A percentile compares a stretch with the other conserved stretches of the same genome.
phyloP scores from a whole-genome alignment of 78 protist species.

The Polysphondylium violaceum region DNA sequence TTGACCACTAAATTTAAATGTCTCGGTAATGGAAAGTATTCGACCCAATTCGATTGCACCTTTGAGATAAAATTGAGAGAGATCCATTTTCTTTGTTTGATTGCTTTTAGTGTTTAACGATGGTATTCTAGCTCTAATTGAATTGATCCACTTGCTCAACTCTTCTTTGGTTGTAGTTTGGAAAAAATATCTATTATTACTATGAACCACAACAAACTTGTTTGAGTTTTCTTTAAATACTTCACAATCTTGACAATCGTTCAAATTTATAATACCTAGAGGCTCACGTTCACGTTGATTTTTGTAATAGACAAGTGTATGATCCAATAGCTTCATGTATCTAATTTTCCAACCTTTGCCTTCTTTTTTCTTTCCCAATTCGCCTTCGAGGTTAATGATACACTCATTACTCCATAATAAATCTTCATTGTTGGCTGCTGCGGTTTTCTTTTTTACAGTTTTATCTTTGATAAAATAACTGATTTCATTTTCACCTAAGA shows the following conservation, averaged over 20 bases:
- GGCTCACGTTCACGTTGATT: slow-evolving; percentile 24
- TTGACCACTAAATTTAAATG: slow-evolving; percentile 39
- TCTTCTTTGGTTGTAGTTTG: slow-evolving; percentile 49
- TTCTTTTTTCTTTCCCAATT: slow-evolving; percentile 65
- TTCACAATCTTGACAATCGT: slow-evolving; percentile 43
- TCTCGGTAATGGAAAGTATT: background rate
- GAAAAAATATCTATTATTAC: slow-evolving; percentile 36
- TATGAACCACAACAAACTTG: slow-evolving; percentile 44
- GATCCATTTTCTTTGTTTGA: slow-evolving; percentile 28
- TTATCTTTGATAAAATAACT: slow-evolving; percentile 63
- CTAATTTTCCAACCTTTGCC: slow-evolving; percentile 79
- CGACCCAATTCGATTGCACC: slow-evolving; percentile 30
- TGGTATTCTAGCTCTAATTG: slow-evolving; percentile 7
- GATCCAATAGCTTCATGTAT: slow-evolving; percentile 47
- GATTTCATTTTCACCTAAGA: slow-evolving; percentile 29
- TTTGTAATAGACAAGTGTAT: slow-evolving; percentile 19
- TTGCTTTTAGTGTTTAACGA: background rate
- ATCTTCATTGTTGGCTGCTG: background rate
- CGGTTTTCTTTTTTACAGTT: slow-evolving; percentile 8
- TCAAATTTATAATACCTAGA: slow-evolving; percentile 43
- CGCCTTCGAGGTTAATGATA: slow-evolving; percentile 50
- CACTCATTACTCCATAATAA: background rate
- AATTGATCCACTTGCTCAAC: slow-evolving; percentile 18
- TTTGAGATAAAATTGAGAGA: slow-evolving; percentile 49
- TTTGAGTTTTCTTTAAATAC: slow-evolving; percentile 45